Base-by-base conservation (phyloP, 768 basidiomycete species). In the Hysterangium stoloniferum region DNA sequence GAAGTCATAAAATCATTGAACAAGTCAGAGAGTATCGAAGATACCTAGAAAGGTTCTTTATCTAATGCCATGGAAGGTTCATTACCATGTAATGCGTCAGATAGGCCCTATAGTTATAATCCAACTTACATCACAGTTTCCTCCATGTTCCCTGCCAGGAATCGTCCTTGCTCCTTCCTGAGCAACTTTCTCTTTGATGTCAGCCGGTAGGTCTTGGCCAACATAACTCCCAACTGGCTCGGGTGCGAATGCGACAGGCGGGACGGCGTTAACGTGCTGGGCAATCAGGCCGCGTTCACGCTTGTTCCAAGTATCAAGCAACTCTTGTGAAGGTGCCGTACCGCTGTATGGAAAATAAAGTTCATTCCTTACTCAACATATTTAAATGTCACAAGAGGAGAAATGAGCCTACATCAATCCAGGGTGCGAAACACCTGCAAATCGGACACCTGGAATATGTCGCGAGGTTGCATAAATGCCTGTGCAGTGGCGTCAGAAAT, bases 141-240 rank as follows among this genome's bases (percentile, higher is more conserved):
- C 86, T 15, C 86, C 85, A 61, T 87, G 84, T 61, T 89, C 85
- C n/a, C 86, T 63, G 12, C 81, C 83, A 6, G 86, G 86, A 36
- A 85, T 70, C 0, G 86, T 87, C 54, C 86, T 71, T 33, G 85
- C 84, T 19, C 86, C 86, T 55, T 89, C 84, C 27, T 57, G 60
- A 9, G 69, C 68, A 50, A 89, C 77, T 69, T 75, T 81, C 54
- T 71, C 68, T 43, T 61, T 59, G 2, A 82, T 60, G 3, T 73
- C 68, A 1, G 65, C 58, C 9, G 65, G 57, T 3, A 86, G 55
- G 34, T 82, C 79, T 60, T 86, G 82, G 3, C 86, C 86, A 11
- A 88, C 76, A 57, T 87, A 80, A 5, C 79, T 75, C 1, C 82
- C 82, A 22, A 59, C 68, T 0, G 71, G 64, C 49, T 79, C 68